phyloP scores from a whole-genome alignment of 352 stramenopile genomes.

The Globisporangium splendens region DNA sequence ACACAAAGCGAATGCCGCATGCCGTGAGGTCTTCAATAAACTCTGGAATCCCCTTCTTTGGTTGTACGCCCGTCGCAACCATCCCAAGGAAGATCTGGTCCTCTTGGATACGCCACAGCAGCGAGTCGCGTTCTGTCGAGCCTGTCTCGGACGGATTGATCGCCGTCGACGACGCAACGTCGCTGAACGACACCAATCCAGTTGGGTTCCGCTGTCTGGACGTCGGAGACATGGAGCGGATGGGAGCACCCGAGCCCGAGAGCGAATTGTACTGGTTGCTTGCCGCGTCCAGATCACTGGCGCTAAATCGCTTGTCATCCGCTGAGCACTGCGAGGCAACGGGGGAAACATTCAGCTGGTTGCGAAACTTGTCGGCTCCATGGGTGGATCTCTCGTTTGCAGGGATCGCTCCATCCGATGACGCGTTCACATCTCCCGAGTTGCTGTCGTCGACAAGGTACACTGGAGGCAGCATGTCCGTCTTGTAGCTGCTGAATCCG shows the following conservation, averaged over 20 bases:
- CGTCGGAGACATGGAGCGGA: constrained; percentile 11
- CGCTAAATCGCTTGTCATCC: constrained; percentile 13
- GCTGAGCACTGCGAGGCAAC: constrained; percentile 25
- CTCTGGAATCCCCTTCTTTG: constrained; percentile 92
- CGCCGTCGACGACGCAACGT: constrained; percentile 50
- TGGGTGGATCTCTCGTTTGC: constrained; percentile 1
- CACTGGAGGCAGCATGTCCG: constrained; percentile 53
- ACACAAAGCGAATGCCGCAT: constrained; percentile 97
- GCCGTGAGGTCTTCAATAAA: constrained; percentile 95
- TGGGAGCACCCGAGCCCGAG: background rate
- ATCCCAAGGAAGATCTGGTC: constrained; percentile 98
- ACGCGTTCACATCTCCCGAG: constrained; percentile 6
- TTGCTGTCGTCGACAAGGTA: constrained; percentile 81
- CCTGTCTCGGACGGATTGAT: constrained; percentile 47
- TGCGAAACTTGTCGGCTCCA: background rate
- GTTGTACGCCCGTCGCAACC: constrained; percentile 93
- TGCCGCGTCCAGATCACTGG: constrained; percentile 4
- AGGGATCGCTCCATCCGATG: background rate
- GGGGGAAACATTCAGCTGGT: constrained; percentile 18
- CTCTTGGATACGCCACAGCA: constrained; percentile 87
- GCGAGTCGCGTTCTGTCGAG: constrained; percentile 50
- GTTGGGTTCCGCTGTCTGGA: constrained; percentile 2
- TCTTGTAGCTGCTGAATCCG: constrained; percentile 5
- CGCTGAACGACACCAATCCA: constrained; percentile 25
- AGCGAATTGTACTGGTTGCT: background rate